Evolutionary conservation across 106 monocot genomes (phyloP).

Genomic region (Cymbidium sinense): DNA sequence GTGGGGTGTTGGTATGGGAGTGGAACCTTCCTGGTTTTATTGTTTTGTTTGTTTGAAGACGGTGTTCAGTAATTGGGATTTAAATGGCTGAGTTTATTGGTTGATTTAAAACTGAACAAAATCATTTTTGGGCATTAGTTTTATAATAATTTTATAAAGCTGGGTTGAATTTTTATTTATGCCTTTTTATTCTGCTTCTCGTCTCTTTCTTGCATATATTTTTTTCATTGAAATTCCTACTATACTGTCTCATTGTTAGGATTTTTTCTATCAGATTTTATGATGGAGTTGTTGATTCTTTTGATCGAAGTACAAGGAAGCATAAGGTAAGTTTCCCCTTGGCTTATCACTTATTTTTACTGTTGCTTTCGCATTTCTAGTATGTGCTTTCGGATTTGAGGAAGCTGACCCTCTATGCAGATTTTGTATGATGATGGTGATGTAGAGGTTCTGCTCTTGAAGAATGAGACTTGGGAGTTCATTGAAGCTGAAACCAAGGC

Average conservation of each 20-base stretch:
- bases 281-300: constrained; percentile 6
- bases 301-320: constrained; percentile 2
- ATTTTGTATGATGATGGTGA: constrained; percentile 63
- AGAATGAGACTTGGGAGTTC: constrained; percentile 42
- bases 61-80: neutral
- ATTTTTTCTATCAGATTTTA: constrained; percentile 4
- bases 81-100: neutral
- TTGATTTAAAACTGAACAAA: neutral
- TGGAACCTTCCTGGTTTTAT: too few species aligned
- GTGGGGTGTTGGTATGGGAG: neutral
- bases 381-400: neutral
- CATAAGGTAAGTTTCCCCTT: neutral
- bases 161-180: neutral
- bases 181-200: neutral
- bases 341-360: neutral
- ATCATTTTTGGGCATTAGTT: neutral
- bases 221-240: neutral
- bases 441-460: constrained; percentile 34
- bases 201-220: neutral
- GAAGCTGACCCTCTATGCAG: constrained; percentile 12
- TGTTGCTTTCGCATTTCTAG: neutral
- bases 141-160: neutral
- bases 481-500: constrained; percentile 10
- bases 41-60: neutral
- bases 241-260: neutral